These are phyloP conservation scores for Beta vulgaris DNA, from an alignment of 148 eudicot genomes.

Conservation along the genomic window DNA sequence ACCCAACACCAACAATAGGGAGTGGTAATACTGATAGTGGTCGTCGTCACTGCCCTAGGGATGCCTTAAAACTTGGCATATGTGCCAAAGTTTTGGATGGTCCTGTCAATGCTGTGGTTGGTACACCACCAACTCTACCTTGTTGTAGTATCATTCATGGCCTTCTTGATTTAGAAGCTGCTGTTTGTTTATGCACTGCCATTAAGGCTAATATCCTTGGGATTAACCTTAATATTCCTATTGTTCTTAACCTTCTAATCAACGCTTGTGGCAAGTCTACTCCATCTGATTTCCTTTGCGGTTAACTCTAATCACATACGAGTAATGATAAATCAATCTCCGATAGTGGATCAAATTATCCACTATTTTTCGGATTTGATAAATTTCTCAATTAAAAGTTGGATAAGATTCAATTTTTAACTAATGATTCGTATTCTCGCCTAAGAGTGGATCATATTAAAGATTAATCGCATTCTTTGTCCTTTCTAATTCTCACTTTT, in stretches of 20 bases:
- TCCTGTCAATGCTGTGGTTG: slow-evolving; percentile 33
- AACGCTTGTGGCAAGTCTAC: slow-evolving; percentile 40
- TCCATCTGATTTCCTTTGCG: slow-evolving; percentile 42
- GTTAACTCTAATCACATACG: neutral
- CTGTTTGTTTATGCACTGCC: slow-evolving; percentile 48
- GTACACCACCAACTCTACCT: slow-evolving; percentile 31
- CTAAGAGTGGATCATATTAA: too few relatives aligned
- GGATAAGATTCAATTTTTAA: too few relatives aligned
- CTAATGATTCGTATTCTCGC: too few relatives aligned
- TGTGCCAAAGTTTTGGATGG: slow-evolving; percentile 48
- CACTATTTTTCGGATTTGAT: too few relatives aligned
- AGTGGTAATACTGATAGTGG: neutral
- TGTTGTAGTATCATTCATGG: slow-evolving; percentile 44
- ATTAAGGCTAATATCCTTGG: slow-evolving; percentile 54
- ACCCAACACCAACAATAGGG: slow-evolving; percentile 5
- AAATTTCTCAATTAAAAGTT: too few relatives aligned
- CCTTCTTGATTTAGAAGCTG: slow-evolving; percentile 41
- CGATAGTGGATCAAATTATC: neutral
- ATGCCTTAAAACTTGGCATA: slow-evolving; percentile 51
- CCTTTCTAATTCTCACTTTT: too few relatives aligned
- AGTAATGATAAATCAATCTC: too few relatives aligned
- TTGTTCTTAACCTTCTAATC: slow-evolving; percentile 44
- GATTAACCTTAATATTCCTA: slow-evolving; percentile 45
- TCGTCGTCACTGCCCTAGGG: slow-evolving; percentile 38
- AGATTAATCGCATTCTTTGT: too few relatives aligned